Percentiles rank a stretch among this genome's conserved stretches.
Evolutionary conservation across 2,329 filamentous ascomycete species (phyloP).

Genomic region (Arthrocladium fulminans): DNA sequence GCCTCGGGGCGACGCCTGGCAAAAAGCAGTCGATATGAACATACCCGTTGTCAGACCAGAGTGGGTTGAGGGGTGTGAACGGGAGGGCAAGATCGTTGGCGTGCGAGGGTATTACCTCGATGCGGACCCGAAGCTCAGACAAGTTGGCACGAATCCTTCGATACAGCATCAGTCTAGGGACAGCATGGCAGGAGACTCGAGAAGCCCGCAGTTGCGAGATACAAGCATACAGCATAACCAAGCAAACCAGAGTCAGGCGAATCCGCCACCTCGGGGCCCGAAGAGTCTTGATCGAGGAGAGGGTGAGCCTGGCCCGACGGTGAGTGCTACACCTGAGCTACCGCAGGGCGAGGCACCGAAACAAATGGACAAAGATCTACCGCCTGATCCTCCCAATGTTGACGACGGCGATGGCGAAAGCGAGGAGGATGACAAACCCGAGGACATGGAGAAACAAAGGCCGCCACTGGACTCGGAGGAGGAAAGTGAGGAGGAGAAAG

Average conservation of each 20-base stretch:
- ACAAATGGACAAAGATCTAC: slow-evolving; percentile 16
- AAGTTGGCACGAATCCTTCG: slow-evolving; percentile 31
- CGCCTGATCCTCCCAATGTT: slow-evolving; percentile 20
- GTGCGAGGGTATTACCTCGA: slow-evolving; percentile 95
- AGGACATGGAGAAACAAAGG: slow-evolving; percentile 10
- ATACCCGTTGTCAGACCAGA: slow-evolving; percentile 94
- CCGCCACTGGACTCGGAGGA: slow-evolving; percentile 12
- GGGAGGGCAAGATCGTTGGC: slow-evolving; percentile 82
- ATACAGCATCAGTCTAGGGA: slow-evolving; percentile 18
- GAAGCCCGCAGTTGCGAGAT: slow-evolving; percentile 15
- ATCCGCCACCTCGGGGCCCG: slow-evolving; percentile 6
- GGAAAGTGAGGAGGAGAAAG: slow-evolving; percentile 13
- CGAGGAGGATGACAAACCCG: slow-evolving; percentile 16
- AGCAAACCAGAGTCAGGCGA: slow-evolving; percentile 3
- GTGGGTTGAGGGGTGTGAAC: slow-evolving; percentile 95
- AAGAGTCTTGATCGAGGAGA: slow-evolving; percentile 19
- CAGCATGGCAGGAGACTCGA: slow-evolving; percentile 21
- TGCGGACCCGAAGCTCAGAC: slow-evolving; percentile 59
- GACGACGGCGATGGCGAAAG: slow-evolving; percentile 17
- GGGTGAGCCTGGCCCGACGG: slow-evolving; percentile 22
- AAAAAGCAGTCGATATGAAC: slow-evolving; percentile 95
- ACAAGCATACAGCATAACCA: neutral
- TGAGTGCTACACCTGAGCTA: slow-evolving; percentile 18
- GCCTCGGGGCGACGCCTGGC: slow-evolving; percentile 80
- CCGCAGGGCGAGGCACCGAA: slow-evolving; percentile 3